A percentile compares a stretch with the other conserved stretches of the same genome.
Conservation (phyloP, 768 basidiomycete genomes). For the Phylloporus rhodoxanthus region DNA sequence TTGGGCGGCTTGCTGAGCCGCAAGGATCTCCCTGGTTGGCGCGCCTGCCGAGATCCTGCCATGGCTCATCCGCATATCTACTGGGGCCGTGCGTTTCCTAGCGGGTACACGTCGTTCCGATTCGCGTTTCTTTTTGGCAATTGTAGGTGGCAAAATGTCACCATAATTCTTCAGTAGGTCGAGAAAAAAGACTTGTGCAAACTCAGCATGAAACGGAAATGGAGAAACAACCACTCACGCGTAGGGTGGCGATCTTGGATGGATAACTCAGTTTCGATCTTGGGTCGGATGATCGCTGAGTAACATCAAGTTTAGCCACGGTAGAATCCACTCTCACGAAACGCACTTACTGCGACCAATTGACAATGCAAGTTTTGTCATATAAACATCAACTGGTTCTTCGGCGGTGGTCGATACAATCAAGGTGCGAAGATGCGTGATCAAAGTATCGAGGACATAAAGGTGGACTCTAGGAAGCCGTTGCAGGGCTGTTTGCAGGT, state of each 20-base stretch:
- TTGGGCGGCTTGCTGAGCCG: slow-evolving; percentile 61
- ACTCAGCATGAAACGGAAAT: not conserved
- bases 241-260: slow-evolving; percentile 89
- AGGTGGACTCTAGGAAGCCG: slow-evolving; percentile 75
- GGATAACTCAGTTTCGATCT: slow-evolving; percentile 73
- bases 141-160: slow-evolving; percentile 70
- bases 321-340: not conserved
- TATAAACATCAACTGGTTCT: slow-evolving; percentile 73
- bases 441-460: slow-evolving; percentile 69
- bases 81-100: slow-evolving; percentile 79
- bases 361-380: slow-evolving; percentile 83
- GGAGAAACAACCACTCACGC: slow-evolving; percentile 38
- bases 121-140: slow-evolving; percentile 81
- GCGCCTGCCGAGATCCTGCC: slow-evolving; percentile 66
- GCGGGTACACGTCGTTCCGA: slow-evolving; percentile 78
- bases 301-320: slow-evolving; percentile 1
- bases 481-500: slow-evolving; percentile 56
- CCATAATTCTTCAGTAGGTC: slow-evolving; percentile 77
- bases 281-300: slow-evolving; percentile 76
- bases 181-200: slow-evolving; percentile 63
- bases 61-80: slow-evolving; percentile 86
- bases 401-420: slow-evolving; percentile 63
- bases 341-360: slow-evolving; percentile 70
- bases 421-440: slow-evolving; percentile 70
- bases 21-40: slow-evolving; percentile 65